Percentiles rank a stretch among this genome's conserved stretches.
These are phyloP conservation scores for Yamadazyma laniorum DNA, from an alignment of 805 yeast species.

Conservation along the genomic window DNA sequence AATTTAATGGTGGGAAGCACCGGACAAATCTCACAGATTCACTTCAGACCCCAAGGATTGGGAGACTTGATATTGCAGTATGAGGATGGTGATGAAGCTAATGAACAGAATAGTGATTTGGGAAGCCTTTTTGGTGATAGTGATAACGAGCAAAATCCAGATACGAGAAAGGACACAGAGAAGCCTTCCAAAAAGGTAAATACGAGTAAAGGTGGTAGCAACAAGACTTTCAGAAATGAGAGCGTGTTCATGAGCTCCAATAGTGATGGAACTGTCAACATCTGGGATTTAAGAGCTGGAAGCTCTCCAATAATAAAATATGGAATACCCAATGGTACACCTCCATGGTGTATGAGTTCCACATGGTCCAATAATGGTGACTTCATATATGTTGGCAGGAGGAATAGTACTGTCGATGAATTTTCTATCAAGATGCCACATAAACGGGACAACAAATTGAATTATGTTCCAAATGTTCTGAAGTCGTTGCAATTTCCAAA, in stretches of 20 bases:
- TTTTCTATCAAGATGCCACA: slow-evolving; percentile 61
- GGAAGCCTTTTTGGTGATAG: slow-evolving; percentile 50
- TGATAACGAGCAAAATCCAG: slow-evolving; percentile 27
- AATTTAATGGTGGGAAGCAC: slow-evolving; percentile 54
- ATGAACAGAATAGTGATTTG: slow-evolving; percentile 31
- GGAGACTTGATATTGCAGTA: slow-evolving; percentile 38
- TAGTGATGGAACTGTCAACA: slow-evolving; percentile 73
- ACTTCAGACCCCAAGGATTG: slow-evolving; percentile 63
- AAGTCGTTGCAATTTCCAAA: slow-evolving; percentile 72
- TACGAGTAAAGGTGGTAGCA: slow-evolving; percentile 13
- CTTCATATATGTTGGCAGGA: slow-evolving; percentile 75
- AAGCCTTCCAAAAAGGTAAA: slow-evolving; percentile 15
- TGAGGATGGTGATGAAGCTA: slow-evolving; percentile 16
- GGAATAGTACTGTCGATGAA: slow-evolving; percentile 85
- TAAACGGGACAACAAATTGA: slow-evolving; percentile 16
- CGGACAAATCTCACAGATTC: slow-evolving; percentile 78
- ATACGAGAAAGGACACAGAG: slow-evolving; percentile 16
- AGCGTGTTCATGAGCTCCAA: slow-evolving; percentile 73
- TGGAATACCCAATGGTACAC: slow-evolving; percentile 60
- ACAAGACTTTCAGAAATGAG: slow-evolving; percentile 32
- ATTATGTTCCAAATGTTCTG: slow-evolving; percentile 44
- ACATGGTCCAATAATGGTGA: slow-evolving; percentile 88
- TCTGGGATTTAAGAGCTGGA: slow-evolving; percentile 75
- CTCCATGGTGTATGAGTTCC: slow-evolving; percentile 93
- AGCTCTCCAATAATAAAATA: slow-evolving; percentile 43